Percentiles rank a stretch among this genome's conserved stretches.
Conservation (phyloP, 2,329 filamentous ascomycete genomes). For the Colletotrichum costaricense region DNA sequence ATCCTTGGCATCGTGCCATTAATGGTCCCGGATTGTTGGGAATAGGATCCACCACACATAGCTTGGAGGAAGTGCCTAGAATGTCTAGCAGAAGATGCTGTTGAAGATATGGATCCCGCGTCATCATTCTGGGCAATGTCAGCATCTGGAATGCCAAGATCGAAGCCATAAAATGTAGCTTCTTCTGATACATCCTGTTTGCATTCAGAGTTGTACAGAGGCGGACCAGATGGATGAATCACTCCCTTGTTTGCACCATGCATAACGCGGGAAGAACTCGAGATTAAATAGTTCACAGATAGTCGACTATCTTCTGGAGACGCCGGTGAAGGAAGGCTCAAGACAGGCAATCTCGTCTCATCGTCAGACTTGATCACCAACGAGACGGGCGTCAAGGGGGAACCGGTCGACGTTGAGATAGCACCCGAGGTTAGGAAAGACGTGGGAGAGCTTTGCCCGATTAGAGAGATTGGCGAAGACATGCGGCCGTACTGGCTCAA, state of each 20-base stretch:
- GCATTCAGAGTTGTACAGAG: conserved; percentile 35
- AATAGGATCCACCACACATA: neutral
- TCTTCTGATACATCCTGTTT: conserved; percentile 40
- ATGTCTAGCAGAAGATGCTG: too few species aligned
- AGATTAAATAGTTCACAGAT: conserved; percentile 74
- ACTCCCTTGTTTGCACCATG: conserved; percentile 36
- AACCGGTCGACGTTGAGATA: conserved; percentile 43
- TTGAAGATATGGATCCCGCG: conserved; percentile 68
- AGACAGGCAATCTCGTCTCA: conserved; percentile 41
- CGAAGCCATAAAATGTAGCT: conserved; percentile 73
- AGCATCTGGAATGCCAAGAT: conserved; percentile 75
- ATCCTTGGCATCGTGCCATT: conserved; percentile 42
- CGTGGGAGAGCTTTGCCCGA: conserved; percentile 17
- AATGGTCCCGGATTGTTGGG: neutral
- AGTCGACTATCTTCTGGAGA: conserved; percentile 54
- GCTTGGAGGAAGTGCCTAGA: neutral
- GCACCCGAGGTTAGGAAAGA: conserved; percentile 40
- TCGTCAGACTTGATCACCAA: conserved; percentile 53
- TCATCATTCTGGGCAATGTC: conserved; percentile 81
- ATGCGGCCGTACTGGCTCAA: neutral
- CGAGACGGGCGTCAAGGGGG: conserved; percentile 53
- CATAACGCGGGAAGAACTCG: conserved; percentile 56
- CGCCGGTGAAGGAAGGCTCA: conserved; percentile 37
- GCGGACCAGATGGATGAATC: conserved; percentile 38
- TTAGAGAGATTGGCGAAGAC: conserved; percentile 25